These are phyloP conservation scores for Stemphylium lycopersici DNA, from an alignment of 2,329 filamentous ascomycete genomes.

Conservation along the genomic window DNA sequence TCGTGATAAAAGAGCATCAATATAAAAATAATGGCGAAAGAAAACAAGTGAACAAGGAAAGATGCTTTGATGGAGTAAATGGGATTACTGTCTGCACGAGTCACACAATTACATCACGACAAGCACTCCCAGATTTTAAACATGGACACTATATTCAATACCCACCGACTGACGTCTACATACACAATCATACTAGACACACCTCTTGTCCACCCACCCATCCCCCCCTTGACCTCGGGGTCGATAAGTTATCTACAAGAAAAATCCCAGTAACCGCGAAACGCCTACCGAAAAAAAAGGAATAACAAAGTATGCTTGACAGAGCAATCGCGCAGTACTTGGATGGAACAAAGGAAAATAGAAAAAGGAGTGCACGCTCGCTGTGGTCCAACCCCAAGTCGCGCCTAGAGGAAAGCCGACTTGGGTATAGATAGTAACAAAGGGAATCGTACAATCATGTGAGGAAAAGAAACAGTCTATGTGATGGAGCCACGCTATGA, in stretches of 20 bases:
- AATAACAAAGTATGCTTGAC: conserved; percentile 1
- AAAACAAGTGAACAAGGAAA: too few species aligned
- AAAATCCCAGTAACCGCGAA: conserved; percentile 6
- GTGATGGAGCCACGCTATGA: conserved; percentile 12
- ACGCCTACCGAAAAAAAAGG: conserved; percentile 7
- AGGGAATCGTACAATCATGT: conserved; percentile 42
- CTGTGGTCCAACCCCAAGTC: conserved; percentile 5
- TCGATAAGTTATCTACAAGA: conserved; percentile 12
- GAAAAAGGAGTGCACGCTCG: conserved; percentile 5
- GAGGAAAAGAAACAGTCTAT: conserved; percentile 25
- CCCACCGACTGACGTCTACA: conserved; percentile 1
- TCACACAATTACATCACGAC: background rate
- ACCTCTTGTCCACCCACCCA: background rate
- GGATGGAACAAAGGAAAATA: conserved; percentile 5
- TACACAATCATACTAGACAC: background rate
- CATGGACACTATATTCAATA: conserved; percentile 6
- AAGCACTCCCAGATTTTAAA: background rate
- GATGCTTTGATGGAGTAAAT: too few species aligned
- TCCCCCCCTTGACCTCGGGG: background rate
- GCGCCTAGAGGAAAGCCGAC: conserved; percentile 14
- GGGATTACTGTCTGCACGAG: too few species aligned
- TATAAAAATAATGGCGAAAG: too few species aligned
- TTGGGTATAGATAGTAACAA: conserved; percentile 27
- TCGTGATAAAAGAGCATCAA: too few species aligned
- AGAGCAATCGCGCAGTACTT: background rate